Percentiles rank a stretch among this genome's conserved stretches.
Evolutionary conservation across 192 early-diverging fungal genomes (phyloP).

Genomic region (Backusella luteola): DNA sequence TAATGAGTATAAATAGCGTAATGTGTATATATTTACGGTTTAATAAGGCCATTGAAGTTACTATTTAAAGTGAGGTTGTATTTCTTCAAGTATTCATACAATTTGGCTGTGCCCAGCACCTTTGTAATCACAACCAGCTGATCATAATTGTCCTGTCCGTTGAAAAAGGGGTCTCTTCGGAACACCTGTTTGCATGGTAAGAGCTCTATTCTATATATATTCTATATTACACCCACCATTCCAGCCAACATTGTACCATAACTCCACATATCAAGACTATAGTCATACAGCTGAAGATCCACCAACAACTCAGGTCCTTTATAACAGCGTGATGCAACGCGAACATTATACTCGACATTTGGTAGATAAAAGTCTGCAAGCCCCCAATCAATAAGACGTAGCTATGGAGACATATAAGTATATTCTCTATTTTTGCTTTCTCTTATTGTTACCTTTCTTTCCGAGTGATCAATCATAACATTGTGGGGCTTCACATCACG

Average conservation of each 20-base stretch:
- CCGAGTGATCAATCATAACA: constrained; percentile 99
- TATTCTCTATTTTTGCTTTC: not conserved
- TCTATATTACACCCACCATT: constrained; percentile 64
- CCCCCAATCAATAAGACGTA: constrained; percentile 98
- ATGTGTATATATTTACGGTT: constrained; percentile 38
- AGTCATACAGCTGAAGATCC: constrained; percentile 97
- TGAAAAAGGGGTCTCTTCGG: constrained; percentile 99
- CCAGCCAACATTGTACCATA: constrained; percentile 98
- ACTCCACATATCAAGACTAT: constrained; percentile 99
- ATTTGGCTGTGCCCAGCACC: constrained; percentile 92
- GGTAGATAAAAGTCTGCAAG: constrained; percentile 99
- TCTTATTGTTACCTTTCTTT: constrained; percentile 51
- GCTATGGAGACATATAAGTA: constrained; percentile 32
- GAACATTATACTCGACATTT: constrained; percentile 94
- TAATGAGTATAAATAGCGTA: not conserved
- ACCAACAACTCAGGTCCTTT: constrained; percentile 98
- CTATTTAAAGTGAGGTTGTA: constrained; percentile 89
- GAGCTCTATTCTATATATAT: not conserved
- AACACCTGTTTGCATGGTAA: constrained; percentile 69
- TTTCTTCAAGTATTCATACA: constrained; percentile 90
- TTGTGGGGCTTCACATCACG: constrained; percentile 99
- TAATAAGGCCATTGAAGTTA: constrained; percentile 89
- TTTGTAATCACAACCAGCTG: constrained; percentile 98
- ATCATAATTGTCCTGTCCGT: constrained; percentile 97
- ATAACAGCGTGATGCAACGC: constrained; percentile 98